Evolutionary conservation across 352 stramenopile species (phyloP), one percentile per base, ranked within the genome.

Genomic region (Halophytophthora batemanensis): DNA sequence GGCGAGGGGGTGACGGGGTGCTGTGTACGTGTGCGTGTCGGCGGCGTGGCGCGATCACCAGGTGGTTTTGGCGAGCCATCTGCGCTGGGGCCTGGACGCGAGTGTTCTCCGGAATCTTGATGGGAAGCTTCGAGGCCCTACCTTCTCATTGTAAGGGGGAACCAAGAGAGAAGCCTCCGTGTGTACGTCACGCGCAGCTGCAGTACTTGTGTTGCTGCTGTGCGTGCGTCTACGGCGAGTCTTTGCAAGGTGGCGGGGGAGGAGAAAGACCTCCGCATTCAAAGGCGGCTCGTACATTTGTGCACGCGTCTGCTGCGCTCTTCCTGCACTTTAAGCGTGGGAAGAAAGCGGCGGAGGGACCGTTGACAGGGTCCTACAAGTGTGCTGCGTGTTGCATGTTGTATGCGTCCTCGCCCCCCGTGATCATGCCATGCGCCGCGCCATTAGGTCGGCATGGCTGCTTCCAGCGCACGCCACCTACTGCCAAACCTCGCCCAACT

Each of bases 81-180:
- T 56, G 57, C 35, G 68, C 56, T 63, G 64, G 37, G 50, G 61
- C 54, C 41, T 73, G 43, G 55, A 36, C 23, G 42, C 53, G 43
- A 45, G 53, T 51, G 79, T 87, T 79, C 71, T 56, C 70, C 79
- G 61, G 70, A 84, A 90, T 90, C 79, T 87, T 90, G 77, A 90
- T 87, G 77, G 49, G 71, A 59, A 79, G 74, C 53, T 72, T 82
- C 56, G 68, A 81, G 74, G 67, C 79, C 86, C 76, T 82, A 77
- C 74, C 63, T 87, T 61, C 63, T 75, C 79, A 81, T 90, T 90
- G 79, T 90, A 90, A 90, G 68, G 79, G 58, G 52, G 74, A 69
- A 83, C 76, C 45, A 21, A 87, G 41, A 87, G 43, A 55, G 36
- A 78, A 21, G 56, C 31, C 22, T 35, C 62, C 31, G 15, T 49